Evolutionary conservation across 1,284 basidiomycete species (phyloP).

Genomic region (Tilletia caries): DNA sequence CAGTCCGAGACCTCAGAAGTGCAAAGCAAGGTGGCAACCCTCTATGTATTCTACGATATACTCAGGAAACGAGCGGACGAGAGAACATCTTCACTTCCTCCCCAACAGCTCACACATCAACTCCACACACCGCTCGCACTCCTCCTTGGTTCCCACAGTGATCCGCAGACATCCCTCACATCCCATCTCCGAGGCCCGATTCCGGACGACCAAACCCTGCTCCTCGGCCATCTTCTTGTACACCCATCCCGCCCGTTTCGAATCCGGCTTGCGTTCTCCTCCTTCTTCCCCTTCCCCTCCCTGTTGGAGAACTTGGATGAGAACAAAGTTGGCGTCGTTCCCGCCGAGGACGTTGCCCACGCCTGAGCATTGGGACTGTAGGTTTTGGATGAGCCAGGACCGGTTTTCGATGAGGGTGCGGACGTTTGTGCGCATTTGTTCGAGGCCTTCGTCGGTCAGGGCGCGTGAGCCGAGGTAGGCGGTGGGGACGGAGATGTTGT

Average conservation of each 20-base stretch:
- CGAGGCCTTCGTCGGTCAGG: slow-evolving; percentile 66
- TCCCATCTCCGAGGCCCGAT: slow-evolving; percentile 78
- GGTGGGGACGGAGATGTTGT: slow-evolving; percentile 90
- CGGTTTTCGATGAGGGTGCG: slow-evolving; percentile 65
- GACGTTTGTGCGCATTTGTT: slow-evolving; percentile 68
- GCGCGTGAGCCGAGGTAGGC: slow-evolving; percentile 79
- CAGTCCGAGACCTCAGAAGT: too few relatives aligned
- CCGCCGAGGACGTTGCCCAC: slow-evolving; percentile 73
- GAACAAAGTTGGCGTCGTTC: slow-evolving; percentile 86
- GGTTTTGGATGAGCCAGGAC: slow-evolving; percentile 59
- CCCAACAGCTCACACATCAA: slow-evolving; percentile 39
- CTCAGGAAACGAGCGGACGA: too few relatives aligned
- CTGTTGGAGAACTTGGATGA: slow-evolving; percentile 68
- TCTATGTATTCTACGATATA: too few relatives aligned
- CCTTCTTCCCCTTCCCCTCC: slow-evolving; percentile 49
- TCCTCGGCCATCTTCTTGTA: slow-evolving; percentile 82
- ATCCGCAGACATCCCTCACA: slow-evolving; percentile 84
- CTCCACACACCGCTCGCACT: slow-evolving; percentile 56
- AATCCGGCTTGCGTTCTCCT: slow-evolving; percentile 61
- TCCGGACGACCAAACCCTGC: slow-evolving; percentile 83
- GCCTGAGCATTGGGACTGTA: slow-evolving; percentile 56
- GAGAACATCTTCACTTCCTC: slow-evolving; percentile 1
- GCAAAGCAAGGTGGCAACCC: too few relatives aligned
- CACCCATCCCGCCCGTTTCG: slow-evolving; percentile 65
- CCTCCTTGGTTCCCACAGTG: slow-evolving; percentile 80